These are phyloP conservation scores for Wickerhamomyces sydowiorum DNA, from an alignment of 805 yeast genomes.

Conservation along the genomic window DNA sequence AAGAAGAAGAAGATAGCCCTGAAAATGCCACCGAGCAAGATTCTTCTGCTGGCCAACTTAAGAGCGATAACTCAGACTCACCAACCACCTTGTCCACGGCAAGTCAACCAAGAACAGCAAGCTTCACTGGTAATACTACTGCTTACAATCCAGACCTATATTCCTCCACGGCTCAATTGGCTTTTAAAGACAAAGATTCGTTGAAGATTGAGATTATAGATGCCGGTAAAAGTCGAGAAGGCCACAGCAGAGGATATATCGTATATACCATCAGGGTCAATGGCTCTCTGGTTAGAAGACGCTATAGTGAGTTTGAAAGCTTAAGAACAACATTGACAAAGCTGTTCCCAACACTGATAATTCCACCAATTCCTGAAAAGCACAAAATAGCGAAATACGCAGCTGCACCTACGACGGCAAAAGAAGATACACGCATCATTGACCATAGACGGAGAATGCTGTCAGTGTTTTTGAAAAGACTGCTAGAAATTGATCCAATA, in stretches of 20 bases:
- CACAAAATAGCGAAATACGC: slow-evolving; percentile 49
- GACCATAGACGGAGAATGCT: slow-evolving; percentile 77
- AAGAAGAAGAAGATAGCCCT: slow-evolving; percentile 12
- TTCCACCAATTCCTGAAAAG: slow-evolving; percentile 93
- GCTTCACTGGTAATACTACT: slow-evolving; percentile 9
- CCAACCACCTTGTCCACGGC: not conserved
- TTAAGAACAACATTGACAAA: slow-evolving; percentile 65
- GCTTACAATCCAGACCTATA: slow-evolving; percentile 25
- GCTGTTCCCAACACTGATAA: slow-evolving; percentile 71
- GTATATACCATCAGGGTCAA: slow-evolving; percentile 72
- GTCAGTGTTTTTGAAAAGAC: slow-evolving; percentile 74
- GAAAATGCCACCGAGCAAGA: not conserved
- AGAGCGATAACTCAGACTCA: slow-evolving; percentile 8
- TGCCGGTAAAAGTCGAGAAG: slow-evolving; percentile 84
- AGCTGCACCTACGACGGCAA: slow-evolving; percentile 35
- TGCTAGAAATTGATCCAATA: slow-evolving; percentile 53
- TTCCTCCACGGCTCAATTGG: slow-evolving; percentile 14
- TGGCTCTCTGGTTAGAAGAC: slow-evolving; percentile 63
- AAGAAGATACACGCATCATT: slow-evolving; percentile 38
- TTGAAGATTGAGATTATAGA: slow-evolving; percentile 50
- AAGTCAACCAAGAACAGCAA: slow-evolving; percentile 2
- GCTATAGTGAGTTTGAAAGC: slow-evolving; percentile 91
- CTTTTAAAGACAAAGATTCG: slow-evolving; percentile 13
- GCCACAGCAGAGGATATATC: slow-evolving; percentile 67
- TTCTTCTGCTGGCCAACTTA: not conserved